Conservation (phyloP, 2,329 filamentous ascomycete genomes). For the Colletotrichum gigasporum region DNA sequence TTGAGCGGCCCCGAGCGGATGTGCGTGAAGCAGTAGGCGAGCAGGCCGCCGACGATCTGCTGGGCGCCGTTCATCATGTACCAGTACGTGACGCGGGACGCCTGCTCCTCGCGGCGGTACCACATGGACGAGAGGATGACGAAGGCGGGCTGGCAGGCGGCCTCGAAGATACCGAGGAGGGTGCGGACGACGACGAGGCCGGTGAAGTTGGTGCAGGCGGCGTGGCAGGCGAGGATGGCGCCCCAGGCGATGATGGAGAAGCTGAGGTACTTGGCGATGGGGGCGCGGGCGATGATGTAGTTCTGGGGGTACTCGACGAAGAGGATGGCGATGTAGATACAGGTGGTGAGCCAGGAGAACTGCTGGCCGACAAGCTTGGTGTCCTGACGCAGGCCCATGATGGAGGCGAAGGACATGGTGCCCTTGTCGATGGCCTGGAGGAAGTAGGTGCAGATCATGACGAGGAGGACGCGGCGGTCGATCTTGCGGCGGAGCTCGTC, state of each 20-base stretch:
- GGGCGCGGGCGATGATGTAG: slow-evolving; percentile 65
- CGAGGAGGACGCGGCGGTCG: slow-evolving; percentile 71
- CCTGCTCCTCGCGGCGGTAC: slow-evolving; percentile 77
- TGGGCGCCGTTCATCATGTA: slow-evolving; percentile 82
- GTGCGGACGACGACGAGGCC: slow-evolving; percentile 69
- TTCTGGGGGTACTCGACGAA: slow-evolving; percentile 79
- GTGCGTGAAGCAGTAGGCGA: slow-evolving; percentile 71
- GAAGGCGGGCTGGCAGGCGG: slow-evolving; percentile 74
- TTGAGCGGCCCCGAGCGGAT: slow-evolving; percentile 62
- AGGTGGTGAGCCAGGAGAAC: slow-evolving; percentile 77
- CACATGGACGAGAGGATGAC: slow-evolving; percentile 74
- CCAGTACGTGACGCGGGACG: slow-evolving; percentile 74
- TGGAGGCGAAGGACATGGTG: slow-evolving; percentile 70
- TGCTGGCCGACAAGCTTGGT: slow-evolving; percentile 49
- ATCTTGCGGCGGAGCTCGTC: slow-evolving; percentile 70
- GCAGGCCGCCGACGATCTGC: slow-evolving; percentile 76
- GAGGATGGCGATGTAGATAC: slow-evolving; percentile 78
- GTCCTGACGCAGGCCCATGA: slow-evolving; percentile 68
- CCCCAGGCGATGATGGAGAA: slow-evolving; percentile 72
- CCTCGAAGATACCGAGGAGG: slow-evolving; percentile 76
- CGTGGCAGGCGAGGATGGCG: slow-evolving; percentile 65
- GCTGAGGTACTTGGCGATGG: slow-evolving; percentile 73
- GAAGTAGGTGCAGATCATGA: slow-evolving; percentile 82
- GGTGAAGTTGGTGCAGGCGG: slow-evolving; percentile 68
- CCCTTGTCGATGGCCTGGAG: slow-evolving; percentile 76